phyloP scores from a whole-genome alignment of 1,284 basidiomycete genomes.

The Pyrrhoderma noxium region DNA sequence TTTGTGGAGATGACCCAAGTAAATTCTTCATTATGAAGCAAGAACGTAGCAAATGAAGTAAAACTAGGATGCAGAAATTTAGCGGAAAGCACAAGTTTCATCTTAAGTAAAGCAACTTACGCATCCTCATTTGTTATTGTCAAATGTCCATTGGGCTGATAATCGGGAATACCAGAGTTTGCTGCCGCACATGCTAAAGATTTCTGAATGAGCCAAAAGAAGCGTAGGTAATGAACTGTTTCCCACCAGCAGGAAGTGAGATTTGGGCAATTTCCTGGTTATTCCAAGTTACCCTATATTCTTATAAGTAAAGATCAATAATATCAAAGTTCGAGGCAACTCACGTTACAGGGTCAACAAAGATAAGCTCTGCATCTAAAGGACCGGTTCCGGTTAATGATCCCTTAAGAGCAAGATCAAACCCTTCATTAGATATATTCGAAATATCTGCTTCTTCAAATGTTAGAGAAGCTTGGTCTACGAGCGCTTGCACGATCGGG shows the following conservation, averaged over 20 bases:
- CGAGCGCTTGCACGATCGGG: constrained; percentile 62
- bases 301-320: constrained; percentile 4
- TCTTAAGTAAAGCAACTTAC: constrained; percentile 29
- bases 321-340: constrained; percentile 21
- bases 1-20: constrained; percentile 66
- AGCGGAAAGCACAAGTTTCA: background rate
- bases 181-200: constrained; percentile 59
- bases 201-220: background rate
- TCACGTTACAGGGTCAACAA: constrained; percentile 46
- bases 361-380: constrained; percentile 57
- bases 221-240: background rate
- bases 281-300: constrained; percentile 52
- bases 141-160: constrained; percentile 43
- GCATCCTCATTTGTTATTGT: constrained; percentile 44
- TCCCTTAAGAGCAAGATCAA: constrained; percentile 51
- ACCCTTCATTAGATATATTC: constrained; percentile 52
- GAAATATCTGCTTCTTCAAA: constrained; percentile 61
- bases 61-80: constrained; percentile 36
- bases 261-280: constrained; percentile 64
- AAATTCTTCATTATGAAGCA: constrained; percentile 62
- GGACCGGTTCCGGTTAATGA: constrained; percentile 57
- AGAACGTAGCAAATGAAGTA: constrained; percentile 57
- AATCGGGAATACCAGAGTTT: constrained; percentile 60
- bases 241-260: constrained; percentile 47
- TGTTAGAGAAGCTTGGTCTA: constrained; percentile 47